Evolutionary conservation across 306 rosid species (phyloP), one percentile per base, ranked within the genome.

Genomic region (Quercus bicolor): DNA sequence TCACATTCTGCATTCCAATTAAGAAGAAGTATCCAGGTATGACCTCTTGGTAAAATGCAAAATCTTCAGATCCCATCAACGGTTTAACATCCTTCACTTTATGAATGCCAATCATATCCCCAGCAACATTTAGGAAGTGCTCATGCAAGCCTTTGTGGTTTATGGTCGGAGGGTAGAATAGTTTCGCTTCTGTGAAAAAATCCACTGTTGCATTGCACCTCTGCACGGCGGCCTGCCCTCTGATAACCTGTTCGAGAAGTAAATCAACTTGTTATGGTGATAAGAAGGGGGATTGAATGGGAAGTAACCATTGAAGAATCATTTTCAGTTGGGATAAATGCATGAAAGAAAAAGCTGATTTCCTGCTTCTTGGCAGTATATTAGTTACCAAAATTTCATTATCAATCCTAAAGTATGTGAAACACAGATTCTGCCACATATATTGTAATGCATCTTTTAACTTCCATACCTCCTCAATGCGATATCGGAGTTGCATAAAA

Each of bases 221-320:
- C 28, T 90, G 98, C 40, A 95, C 98, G 1, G 90, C 74, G 73
- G 98, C 98, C 84, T 95, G 98, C 19, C 89, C 90, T 4, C 40
- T 81, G 80, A 93, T 95, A 76, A 92, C 94, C 97, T 95, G 77
- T 77, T 31, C 29, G 76, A 66, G 68, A 72, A 77, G 77, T 4
- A 18, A 55, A 78, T 80, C 62, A 74, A 52, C 69, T 40, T 12
- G 66, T 66, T 66, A 34, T 66, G 14, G 72, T n/a, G 28, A 66
- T 8, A 37, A 34, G 51, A 66, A 3, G 16, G 51, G 43, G 8
- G 20, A 64, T 16, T 19, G 52, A 33, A 33, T 33, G 14, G 52
- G 26, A 33, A 19, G 15, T 34, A 26, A 59, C 33, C 6, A 5
- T 6, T 13, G 29, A 18, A 15, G 14, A 66, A 31, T 8, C 19